A percentile compares a stretch with the other conserved stretches of the same genome.
Conservation (phyloP, 2,329 filamentous ascomycete genomes). For the Xylariaceae sp. region DNA sequence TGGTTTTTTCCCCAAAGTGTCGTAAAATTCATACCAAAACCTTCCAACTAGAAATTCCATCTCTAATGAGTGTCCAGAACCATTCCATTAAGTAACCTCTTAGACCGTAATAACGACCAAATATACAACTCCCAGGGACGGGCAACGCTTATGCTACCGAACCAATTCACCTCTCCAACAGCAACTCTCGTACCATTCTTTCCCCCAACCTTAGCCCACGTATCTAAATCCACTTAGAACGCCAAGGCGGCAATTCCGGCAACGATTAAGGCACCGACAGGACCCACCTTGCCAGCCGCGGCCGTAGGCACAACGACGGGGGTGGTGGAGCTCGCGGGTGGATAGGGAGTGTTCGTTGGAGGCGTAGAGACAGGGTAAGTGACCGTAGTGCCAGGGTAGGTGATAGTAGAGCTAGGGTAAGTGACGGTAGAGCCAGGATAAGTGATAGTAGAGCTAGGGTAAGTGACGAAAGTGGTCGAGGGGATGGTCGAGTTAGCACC, state of each 20-base stretch:
- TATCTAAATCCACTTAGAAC: conserved; percentile 13
- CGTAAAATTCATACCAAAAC: conserved; percentile 16
- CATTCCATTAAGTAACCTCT: background rate
- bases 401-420: too few species aligned
- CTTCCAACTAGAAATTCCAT: background rate
- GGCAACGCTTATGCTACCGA: background rate
- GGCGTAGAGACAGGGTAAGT: background rate
- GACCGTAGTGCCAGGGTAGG: too few species aligned
- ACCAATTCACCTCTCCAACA: background rate
- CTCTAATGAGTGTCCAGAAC: conserved; percentile 18
- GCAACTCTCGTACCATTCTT: background rate
- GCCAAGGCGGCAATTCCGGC: conserved; percentile 21
- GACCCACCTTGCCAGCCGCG: conserved; percentile 21
- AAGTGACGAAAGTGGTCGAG: too few species aligned
- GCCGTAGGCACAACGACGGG: conserved; percentile 21
- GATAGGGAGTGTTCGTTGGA: background rate
- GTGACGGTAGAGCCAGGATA: too few species aligned
- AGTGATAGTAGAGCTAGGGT: too few species aligned
- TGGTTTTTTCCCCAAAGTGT: conserved; percentile 4
- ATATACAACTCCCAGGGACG: background rate
- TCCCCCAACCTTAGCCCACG: background rate
- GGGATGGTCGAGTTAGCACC: conserved; percentile 10
- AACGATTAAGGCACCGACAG: conserved; percentile 20
- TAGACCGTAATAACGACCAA: background rate
- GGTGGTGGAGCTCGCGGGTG: conserved; percentile 5